phyloP scores from a whole-genome alignment of 148 eudicot species.

The Spergularia marina region DNA sequence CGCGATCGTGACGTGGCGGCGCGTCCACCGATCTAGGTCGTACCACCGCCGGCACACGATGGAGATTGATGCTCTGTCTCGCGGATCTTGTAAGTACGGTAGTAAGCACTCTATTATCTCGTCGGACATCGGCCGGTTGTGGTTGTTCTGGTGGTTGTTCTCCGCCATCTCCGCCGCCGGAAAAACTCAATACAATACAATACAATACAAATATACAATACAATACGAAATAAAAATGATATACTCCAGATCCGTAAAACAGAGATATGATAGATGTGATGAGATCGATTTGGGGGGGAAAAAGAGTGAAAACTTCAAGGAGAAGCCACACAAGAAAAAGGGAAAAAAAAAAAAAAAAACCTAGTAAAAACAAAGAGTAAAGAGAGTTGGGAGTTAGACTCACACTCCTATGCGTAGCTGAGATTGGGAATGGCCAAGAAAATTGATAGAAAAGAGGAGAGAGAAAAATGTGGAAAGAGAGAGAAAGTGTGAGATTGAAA shows the following conservation, averaged over 20 bases:
- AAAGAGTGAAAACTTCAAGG: background rate
- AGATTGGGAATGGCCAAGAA: background rate
- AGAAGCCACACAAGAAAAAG: background rate
- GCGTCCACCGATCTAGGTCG: constrained; percentile 54
- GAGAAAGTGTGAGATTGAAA: background rate
- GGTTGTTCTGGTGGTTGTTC: background rate
- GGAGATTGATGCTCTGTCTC: constrained; percentile 65
- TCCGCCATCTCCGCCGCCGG: constrained; percentile 4
- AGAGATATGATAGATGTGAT: background rate
- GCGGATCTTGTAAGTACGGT: constrained; percentile 54
- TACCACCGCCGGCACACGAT: constrained; percentile 60
- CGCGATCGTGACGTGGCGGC: constrained; percentile 76
- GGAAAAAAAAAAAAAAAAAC: background rate
- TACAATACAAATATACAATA: background rate
- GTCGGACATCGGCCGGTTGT: constrained; percentile 38
- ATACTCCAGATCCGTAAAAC: too few relatives aligned
- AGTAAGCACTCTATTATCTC: constrained; percentile 60
- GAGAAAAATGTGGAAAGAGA: background rate
- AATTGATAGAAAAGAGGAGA: background rate
- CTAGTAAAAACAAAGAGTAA: constrained; percentile 5
- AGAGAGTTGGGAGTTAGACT: background rate
- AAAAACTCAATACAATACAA: background rate
- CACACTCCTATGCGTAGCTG: background rate
- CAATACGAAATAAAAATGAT: background rate
- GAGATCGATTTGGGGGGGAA: background rate